Conservation (phyloP, 345 rosid species). For the Draba incana region DNA sequence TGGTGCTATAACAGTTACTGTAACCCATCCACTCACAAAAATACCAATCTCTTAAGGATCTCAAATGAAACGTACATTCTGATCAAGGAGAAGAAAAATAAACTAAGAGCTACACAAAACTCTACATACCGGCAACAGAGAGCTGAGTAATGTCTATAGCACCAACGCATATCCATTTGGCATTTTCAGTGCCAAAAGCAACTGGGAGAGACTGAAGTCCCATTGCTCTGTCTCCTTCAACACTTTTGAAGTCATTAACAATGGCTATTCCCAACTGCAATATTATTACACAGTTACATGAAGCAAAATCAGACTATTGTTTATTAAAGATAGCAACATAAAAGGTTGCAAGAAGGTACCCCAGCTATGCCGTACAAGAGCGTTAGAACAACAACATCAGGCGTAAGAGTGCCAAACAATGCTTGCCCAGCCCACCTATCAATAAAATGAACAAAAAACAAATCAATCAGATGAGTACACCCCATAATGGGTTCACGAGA, state of each 20-base stretch:
- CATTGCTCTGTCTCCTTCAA: conserved; percentile 94
- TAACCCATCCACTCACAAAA: background rate
- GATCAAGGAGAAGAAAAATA: no score
- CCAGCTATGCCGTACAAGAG: conserved; percentile 97
- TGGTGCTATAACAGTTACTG: conserved; percentile 3
- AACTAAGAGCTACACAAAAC: background rate
- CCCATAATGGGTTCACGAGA: conserved; percentile 5
- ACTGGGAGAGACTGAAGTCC: conserved; percentile 99
- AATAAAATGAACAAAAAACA: conserved; percentile 12
- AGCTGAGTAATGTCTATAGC: conserved; percentile 93
- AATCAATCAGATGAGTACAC: conserved; percentile 6
- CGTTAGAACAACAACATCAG: conserved; percentile 88
- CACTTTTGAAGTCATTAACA: conserved; percentile 96
- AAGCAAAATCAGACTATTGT: conserved; percentile 1
- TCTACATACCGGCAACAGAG: conserved; percentile 80
- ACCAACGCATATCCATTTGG: conserved; percentile 99
- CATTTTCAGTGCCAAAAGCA: conserved; percentile 96
- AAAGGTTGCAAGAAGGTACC: conserved; percentile 51
- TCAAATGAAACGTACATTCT: background rate
- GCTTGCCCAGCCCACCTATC: conserved; percentile 99
- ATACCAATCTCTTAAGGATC: background rate
- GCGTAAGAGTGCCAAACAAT: conserved; percentile 92
- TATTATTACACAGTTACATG: conserved; percentile 25
- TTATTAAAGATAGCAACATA: background rate
- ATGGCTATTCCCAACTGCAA: conserved; percentile 90